Conservation (phyloP, 306 rosid species). For the Fragaria ananassa region DNA sequence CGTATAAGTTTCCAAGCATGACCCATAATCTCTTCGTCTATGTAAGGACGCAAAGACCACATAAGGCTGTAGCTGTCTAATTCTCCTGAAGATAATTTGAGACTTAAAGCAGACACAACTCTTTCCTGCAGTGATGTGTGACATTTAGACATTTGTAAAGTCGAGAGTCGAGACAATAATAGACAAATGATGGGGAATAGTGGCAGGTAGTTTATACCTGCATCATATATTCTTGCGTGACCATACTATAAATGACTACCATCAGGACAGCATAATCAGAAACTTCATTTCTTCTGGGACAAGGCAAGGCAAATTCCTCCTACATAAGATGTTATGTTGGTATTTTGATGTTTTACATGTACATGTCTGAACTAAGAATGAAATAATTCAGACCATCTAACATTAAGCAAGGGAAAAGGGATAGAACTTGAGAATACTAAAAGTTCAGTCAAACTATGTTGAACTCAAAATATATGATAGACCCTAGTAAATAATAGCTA, state of each 20-base stretch:
- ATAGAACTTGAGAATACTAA: background rate
- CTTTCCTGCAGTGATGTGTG: conserved; percentile 48
- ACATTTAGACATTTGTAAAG: conserved; percentile 3
- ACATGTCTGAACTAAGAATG: background rate
- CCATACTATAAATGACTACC: conserved; percentile 59
- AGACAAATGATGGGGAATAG: conserved; percentile 6
- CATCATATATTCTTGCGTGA: conserved; percentile 65
- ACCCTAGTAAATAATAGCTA: background rate
- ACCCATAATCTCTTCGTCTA: conserved; percentile 45
- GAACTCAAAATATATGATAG: background rate
- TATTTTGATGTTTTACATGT: background rate
- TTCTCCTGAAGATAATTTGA: conserved; percentile 52
- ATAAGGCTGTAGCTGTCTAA: conserved; percentile 65
- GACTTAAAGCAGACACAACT: conserved; percentile 57
- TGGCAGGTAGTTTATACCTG: conserved; percentile 48
- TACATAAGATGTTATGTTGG: conserved; percentile 21
- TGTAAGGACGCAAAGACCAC: conserved; percentile 71
- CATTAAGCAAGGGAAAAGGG: background rate
- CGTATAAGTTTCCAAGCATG: conserved; percentile 62
- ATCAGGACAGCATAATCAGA: conserved; percentile 47
- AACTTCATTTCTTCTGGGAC: conserved; percentile 31
- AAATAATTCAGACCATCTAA: background rate
- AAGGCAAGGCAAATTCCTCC: conserved; percentile 36
- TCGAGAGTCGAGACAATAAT: background rate
- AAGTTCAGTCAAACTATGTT: background rate